Evolutionary conservation across 768 basidiomycete species (phyloP).

Genomic region (Termitomyces sp.): DNA sequence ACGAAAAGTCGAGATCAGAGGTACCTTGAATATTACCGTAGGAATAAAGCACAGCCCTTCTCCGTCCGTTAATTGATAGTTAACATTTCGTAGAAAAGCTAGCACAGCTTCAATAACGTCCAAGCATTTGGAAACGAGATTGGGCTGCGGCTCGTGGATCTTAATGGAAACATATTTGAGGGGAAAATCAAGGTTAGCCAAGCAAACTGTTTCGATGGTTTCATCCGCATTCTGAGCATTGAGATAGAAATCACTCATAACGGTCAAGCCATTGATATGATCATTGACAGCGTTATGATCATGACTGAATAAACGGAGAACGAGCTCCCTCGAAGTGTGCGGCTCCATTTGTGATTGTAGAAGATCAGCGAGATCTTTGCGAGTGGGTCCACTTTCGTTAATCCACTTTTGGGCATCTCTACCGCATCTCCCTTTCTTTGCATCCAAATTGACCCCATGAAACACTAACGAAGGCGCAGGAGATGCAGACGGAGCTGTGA

Average conservation of each 20-base stretch:
- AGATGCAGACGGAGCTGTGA: slow-evolving; percentile 26
- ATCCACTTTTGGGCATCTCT: slow-evolving; percentile 83
- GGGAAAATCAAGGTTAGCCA: slow-evolving; percentile 87
- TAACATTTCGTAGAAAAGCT: slow-evolving; percentile 63
- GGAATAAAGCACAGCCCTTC: slow-evolving; percentile 89
- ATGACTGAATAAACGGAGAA: slow-evolving; percentile 82
- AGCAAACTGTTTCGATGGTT: slow-evolving; percentile 53
- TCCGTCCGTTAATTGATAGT: slow-evolving; percentile 77
- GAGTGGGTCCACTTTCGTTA: slow-evolving; percentile 77
- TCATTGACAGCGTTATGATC: slow-evolving; percentile 96
- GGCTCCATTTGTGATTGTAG: slow-evolving; percentile 92
- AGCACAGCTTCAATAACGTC: slow-evolving; percentile 81
- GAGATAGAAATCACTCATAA: slow-evolving; percentile 72
- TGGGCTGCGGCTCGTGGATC: slow-evolving; percentile 87
- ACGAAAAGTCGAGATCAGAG: slow-evolving; percentile 1
- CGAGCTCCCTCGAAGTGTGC: slow-evolving; percentile 69
- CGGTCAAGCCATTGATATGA: slow-evolving; percentile 70
- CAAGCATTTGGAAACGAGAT: slow-evolving; percentile 80
- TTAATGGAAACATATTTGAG: slow-evolving; percentile 93
- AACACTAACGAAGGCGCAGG: slow-evolving; percentile 38
- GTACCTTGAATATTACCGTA: slow-evolving; percentile 83
- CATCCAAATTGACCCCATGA: slow-evolving; percentile 49
- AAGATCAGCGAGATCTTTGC: slow-evolving; percentile 83
- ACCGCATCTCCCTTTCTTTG: slow-evolving; percentile 59
- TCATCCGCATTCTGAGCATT: slow-evolving; percentile 53